Evolutionary conservation across 345 rosid species (phyloP).

Genomic region (Streptanthus diversifolius): DNA sequence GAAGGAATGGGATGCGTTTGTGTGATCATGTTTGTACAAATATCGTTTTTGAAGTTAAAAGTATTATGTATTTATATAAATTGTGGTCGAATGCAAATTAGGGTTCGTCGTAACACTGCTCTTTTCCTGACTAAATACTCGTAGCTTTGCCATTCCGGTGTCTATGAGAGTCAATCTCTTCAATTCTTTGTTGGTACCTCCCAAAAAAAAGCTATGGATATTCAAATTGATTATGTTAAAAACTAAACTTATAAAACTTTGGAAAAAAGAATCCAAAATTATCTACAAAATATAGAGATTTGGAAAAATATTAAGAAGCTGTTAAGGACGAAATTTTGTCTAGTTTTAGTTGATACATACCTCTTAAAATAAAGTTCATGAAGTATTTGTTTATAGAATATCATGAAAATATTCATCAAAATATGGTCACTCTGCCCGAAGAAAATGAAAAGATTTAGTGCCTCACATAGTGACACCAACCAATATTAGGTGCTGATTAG

Average conservation of each 20-base stretch:
- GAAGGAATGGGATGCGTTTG: constrained; percentile 12
- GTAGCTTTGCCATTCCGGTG: background rate
- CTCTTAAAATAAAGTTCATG: background rate
- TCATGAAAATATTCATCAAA: background rate
- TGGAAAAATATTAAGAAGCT: background rate
- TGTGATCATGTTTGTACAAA: constrained; percentile 39
- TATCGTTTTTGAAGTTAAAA: constrained; percentile 28
- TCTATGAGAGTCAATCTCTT: background rate
- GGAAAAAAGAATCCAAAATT: background rate
- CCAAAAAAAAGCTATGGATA: background rate
- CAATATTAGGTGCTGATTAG: background rate
- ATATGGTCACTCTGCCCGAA: too few species aligned
- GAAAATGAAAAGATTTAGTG: too few species aligned
- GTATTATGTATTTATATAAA: constrained; percentile 27
- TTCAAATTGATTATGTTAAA: background rate
- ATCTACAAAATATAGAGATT: background rate
- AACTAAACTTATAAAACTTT: background rate
- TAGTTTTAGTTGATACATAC: too few species aligned
- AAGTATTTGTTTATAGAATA: background rate
- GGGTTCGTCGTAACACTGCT: constrained; percentile 9
- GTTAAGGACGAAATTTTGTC: background rate
- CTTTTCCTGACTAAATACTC: constrained; percentile 14
- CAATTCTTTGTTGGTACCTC: background rate
- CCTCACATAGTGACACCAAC: too few species aligned
- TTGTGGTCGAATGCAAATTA: constrained; percentile 33